Base-by-base conservation (phyloP, 2,329 filamentous ascomycete genomes). In the Chalaropsis thielavioides region DNA sequence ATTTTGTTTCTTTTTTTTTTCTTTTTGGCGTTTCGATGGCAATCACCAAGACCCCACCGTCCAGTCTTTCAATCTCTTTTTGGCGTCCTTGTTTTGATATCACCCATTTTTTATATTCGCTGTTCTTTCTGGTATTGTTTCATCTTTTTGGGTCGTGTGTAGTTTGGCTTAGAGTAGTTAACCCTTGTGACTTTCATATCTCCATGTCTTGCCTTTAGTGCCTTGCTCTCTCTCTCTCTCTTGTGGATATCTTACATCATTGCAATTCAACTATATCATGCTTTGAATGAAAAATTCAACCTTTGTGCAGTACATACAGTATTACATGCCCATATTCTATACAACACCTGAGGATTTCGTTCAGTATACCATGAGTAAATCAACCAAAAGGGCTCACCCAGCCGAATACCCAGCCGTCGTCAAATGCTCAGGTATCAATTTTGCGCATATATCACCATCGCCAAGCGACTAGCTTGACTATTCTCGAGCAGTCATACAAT, bases 241-340 rank as follows among this genome's bases (percentile, higher is more conserved):
- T 8, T 8, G 35, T 38, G 35, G 5, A 38, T 51, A 15, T 51
- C 22, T 51, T 51, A 22, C 19, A 27, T 51, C 19, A 24, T 15
- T 24, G 46, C 46, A 51, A 51, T 7, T 24, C 24, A 24, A 11
- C 5, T 15, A 51, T 10, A 46, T 7, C 43, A 6, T 46, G n/a
- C 49, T 54, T 24, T 31, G 7, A 31, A 40, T 44, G 40, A 31
- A 44, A 6, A 1, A n/a, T n/a, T n/a, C 17, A 62, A 44, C 40
- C 31, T 62, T 62, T 44, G 38, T 62, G n/a, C 46, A 61, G 46
- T 43, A 62, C 17, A 60, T 31, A 40, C n/a, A 46, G n/a, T 62
- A 61, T 61, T 43, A 62, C 17, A 60, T 31, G 24, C n/a, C 11
- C 8, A 38, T 8, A 60, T 17, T 60, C 1, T 38, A 27, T 17